Evolutionary conservation across 208 protist species (phyloP).

Genomic region (Crithidia expoeki): DNA sequence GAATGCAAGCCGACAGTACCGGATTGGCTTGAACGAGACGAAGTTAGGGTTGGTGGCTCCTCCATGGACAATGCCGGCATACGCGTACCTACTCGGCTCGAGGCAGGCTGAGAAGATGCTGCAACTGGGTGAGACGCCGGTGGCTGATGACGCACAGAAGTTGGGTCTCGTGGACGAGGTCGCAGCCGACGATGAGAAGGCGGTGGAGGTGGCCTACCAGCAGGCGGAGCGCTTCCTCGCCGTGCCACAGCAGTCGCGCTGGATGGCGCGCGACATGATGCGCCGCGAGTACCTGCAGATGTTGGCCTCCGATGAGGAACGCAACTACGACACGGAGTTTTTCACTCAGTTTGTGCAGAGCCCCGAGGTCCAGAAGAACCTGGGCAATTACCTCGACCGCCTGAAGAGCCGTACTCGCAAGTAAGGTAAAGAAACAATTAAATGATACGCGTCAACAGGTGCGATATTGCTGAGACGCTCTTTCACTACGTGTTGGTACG

Average conservation of each 20-base stretch:
- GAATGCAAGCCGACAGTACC: constrained; percentile 52
- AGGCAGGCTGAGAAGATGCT: constrained; percentile 76
- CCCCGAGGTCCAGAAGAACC: constrained; percentile 73
- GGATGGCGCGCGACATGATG: constrained; percentile 86
- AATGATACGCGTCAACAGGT: not conserved
- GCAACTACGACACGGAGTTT: constrained; percentile 84
- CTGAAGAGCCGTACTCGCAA: constrained; percentile 59
- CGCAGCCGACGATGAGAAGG: constrained; percentile 47
- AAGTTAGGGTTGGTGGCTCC: constrained; percentile 76
- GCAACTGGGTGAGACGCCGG: constrained; percentile 77
- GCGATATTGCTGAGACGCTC: too few relatives aligned
- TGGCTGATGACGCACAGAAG: constrained; percentile 63
- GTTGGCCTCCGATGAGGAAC: constrained; percentile 74
- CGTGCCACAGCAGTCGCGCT: constrained; percentile 71
- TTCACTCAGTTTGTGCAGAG: constrained; percentile 68
- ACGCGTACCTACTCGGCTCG: constrained; percentile 70
- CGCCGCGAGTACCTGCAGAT: constrained; percentile 77
- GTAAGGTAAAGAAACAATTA: constrained; percentile 12
- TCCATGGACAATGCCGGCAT: constrained; percentile 75
- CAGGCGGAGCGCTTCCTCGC: constrained; percentile 66
- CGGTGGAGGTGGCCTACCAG: constrained; percentile 50
- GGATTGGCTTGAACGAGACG: constrained; percentile 85
- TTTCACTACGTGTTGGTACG: too few relatives aligned
- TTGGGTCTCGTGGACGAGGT: constrained; percentile 76
- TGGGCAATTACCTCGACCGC: constrained; percentile 60